Evolutionary conservation across 164 flowering plant species (phyloP).

Genomic region (Piper betle): DNA sequence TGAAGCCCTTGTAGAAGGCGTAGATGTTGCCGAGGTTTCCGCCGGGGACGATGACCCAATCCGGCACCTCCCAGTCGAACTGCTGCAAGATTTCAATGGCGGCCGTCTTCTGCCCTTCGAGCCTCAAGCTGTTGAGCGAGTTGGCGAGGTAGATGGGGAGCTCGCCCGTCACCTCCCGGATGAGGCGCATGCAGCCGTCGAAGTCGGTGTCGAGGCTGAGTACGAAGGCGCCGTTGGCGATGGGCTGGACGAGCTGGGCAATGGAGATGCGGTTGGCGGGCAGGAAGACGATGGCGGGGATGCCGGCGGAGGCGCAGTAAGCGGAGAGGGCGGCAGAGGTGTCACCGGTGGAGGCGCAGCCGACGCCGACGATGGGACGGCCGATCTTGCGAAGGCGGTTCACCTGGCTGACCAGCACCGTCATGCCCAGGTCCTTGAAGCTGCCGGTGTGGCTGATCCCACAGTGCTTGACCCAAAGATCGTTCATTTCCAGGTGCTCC

Average conservation of each 20-base stretch:
- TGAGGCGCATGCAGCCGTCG: conserved; percentile 88
- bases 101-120: conserved; percentile 87
- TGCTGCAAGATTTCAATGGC: conserved; percentile 93
- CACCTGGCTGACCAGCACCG: conserved; percentile 76
- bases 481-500: conserved; percentile 55
- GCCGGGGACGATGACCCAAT: conserved; percentile 94
- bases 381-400: conserved; percentile 45
- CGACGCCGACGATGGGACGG: conserved; percentile 56
- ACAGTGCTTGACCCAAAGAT: conserved; percentile 87
- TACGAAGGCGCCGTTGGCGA: conserved; percentile 77
- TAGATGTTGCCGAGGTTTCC: conserved; percentile 85
- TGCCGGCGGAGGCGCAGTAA: conserved; percentile 82
- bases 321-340: conserved; percentile 80
- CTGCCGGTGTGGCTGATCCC: conserved; percentile 76
- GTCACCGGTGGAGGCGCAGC: conserved; percentile 80
- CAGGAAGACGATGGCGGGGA: conserved; percentile 69
- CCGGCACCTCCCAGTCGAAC: conserved; percentile 92
- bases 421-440: conserved; percentile 83
- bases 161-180: conserved; percentile 70
- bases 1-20: conserved; percentile 85
- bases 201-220: conserved; percentile 83
- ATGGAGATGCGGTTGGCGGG: conserved; percentile 52
- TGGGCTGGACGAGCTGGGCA: conserved; percentile 81
- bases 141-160: conserved; percentile 82
- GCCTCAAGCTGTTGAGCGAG: conserved; percentile 71